Evolutionary conservation across 345 rosid species (phyloP).

Genomic region (Eucalyptus grandis): DNA sequence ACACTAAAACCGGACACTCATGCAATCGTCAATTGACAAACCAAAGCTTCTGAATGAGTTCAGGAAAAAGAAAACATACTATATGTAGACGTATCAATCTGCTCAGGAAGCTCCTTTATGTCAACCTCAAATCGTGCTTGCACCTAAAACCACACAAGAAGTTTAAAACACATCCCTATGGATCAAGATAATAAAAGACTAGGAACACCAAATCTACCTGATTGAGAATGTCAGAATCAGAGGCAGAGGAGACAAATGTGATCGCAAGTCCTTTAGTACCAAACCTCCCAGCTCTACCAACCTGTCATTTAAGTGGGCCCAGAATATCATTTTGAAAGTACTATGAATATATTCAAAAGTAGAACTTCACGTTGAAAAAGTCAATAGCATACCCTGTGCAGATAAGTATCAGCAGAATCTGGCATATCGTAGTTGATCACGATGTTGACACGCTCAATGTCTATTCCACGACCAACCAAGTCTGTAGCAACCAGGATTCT

Average conservation of each 20-base stretch:
- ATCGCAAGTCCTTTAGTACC: slow-evolving; percentile 99
- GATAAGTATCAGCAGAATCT: slow-evolving; percentile 95
- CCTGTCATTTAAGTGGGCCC: slow-evolving; percentile 17
- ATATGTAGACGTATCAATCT: slow-evolving; percentile 26
- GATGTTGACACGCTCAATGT: slow-evolving; percentile 95
- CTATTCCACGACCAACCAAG: slow-evolving; percentile 96
- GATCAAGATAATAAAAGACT: neutral
- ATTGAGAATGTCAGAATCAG: slow-evolving; percentile 86
- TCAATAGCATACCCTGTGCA: slow-evolving; percentile 62
- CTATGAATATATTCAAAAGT: neutral
- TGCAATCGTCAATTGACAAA: neutral
- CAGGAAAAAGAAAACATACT: neutral
- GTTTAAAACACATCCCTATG: neutral
- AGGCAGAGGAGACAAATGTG: slow-evolving; percentile 86
- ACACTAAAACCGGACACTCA: neutral
- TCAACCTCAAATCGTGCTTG: slow-evolving; percentile 28
- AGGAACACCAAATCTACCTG: slow-evolving; percentile 40
- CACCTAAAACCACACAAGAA: neutral
- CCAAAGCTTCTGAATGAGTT: neutral
- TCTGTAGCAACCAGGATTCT: slow-evolving; percentile 97
- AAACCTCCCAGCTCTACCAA: slow-evolving; percentile 98
- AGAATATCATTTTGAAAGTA: neutral
- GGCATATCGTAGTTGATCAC: slow-evolving; percentile 99
- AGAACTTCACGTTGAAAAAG: neutral
- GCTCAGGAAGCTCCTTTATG: slow-evolving; percentile 25